Conservation (phyloP, 495 filamentous ascomycete genomes). For the Aspergillus kassunensis region DNA sequence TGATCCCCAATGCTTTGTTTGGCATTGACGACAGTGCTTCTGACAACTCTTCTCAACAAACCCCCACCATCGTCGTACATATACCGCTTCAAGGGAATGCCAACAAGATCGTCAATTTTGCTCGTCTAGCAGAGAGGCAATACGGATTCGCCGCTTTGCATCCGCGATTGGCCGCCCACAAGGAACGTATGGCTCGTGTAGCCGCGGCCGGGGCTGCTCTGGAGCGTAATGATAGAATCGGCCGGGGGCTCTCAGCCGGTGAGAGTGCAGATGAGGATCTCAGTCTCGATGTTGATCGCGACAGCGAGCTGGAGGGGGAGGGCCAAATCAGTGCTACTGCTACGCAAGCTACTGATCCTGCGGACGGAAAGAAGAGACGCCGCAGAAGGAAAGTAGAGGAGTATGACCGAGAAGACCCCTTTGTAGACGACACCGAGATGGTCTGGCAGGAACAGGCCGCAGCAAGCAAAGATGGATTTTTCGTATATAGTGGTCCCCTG, state of each 20-base stretch:
- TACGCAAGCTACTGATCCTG: conserved; percentile 45
- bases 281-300: conserved; percentile 40
- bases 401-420: conserved; percentile 94
- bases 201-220: conserved; percentile 78
- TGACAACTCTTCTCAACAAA: conserved; percentile 41
- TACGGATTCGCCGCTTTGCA: conserved; percentile 95
- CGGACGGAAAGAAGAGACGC: conserved; percentile 58
- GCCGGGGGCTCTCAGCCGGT: conserved; percentile 53
- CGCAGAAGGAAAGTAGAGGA: conserved; percentile 89
- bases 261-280: conserved; percentile 60
- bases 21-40: conserved; percentile 45
- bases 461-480: conserved; percentile 87
- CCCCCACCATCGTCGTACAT: conserved; percentile 79
- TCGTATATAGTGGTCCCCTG: conserved; percentile 81
- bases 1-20: conserved; percentile 61
- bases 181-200: conserved; percentile 73
- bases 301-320: conserved; percentile 66
- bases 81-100: conserved; percentile 73
- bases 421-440: conserved; percentile 94
- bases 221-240: conserved; percentile 57
- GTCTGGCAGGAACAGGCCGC: conserved; percentile 95
- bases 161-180: conserved; percentile 81
- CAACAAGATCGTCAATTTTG: conserved; percentile 93
- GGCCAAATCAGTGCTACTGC: conserved; percentile 61
- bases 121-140: conserved; percentile 83